Evolutionary conservation across 192 early-diverging fungal species (phyloP).

Genomic region (Allomyces macrogynus): DNA sequence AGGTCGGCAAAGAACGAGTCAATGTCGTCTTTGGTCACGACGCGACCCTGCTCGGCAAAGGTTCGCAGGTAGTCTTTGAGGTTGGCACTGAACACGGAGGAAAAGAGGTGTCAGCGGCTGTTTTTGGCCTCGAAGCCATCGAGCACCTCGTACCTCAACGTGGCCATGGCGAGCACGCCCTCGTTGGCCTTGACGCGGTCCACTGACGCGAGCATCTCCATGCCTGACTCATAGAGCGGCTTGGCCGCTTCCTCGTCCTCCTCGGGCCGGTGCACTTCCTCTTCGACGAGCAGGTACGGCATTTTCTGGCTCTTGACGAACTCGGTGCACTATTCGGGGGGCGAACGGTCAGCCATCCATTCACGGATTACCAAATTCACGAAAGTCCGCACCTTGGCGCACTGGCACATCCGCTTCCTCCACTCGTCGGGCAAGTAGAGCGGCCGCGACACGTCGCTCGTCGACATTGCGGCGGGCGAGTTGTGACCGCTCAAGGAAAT

Average conservation of each 20-base stretch:
- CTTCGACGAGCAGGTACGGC: constrained; percentile 32
- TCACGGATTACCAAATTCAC: constrained; percentile 2
- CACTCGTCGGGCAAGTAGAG: constrained; percentile 52
- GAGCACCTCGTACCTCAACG: constrained; percentile 16
- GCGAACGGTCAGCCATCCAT: neutral
- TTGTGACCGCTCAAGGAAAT: neutral
- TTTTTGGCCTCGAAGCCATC: no score
- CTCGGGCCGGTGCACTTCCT: constrained; percentile 53
- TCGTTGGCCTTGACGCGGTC: constrained; percentile 55
- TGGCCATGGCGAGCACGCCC: constrained; percentile 51
- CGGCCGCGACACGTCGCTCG: constrained; percentile 8
- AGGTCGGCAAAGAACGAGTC: constrained; percentile 37
- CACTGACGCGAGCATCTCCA: constrained; percentile 49
- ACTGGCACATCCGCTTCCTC: constrained; percentile 52
- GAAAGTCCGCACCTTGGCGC: constrained; percentile 15
- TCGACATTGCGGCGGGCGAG: constrained; percentile 7
- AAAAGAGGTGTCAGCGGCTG: neutral
- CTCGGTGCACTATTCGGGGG: constrained; percentile 18
- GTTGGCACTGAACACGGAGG: constrained; percentile 13
- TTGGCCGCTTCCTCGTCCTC: constrained; percentile 45
- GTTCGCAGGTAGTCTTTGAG: constrained; percentile 44
- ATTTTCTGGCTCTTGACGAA: constrained; percentile 22
- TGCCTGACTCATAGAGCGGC: constrained; percentile 55
- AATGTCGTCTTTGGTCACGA: constrained; percentile 54
- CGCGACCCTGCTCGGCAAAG: constrained; percentile 51